Conservation (phyloP, 805 yeast species). For the Lachancea fermentati region DNA sequence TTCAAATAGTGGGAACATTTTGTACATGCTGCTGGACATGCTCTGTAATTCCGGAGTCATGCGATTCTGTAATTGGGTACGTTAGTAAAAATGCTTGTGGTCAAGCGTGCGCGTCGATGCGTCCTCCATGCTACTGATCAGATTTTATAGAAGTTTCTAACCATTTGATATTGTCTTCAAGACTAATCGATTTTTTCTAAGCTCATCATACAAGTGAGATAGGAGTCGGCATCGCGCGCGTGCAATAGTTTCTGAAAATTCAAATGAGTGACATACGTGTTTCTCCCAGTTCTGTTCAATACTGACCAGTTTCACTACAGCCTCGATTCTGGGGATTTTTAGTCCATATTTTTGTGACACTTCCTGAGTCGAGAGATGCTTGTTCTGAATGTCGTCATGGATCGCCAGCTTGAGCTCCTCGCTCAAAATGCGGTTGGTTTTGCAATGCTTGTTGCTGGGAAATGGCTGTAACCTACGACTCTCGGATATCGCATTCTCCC, state of each 20-base stretch:
- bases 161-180: constrained; percentile 61
- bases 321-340: constrained; percentile 83
- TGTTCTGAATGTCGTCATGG: constrained; percentile 46
- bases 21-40: constrained; percentile 59
- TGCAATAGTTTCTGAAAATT: not conserved
- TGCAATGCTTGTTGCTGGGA: constrained; percentile 65
- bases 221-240: not conserved
- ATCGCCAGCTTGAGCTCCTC: constrained; percentile 56
- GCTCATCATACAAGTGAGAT: constrained; percentile 39
- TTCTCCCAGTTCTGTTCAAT: constrained; percentile 60
- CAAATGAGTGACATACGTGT: constrained; percentile 55
- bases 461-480: constrained; percentile 60
- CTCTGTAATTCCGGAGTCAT: constrained; percentile 51
- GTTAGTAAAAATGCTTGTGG: constrained; percentile 37
- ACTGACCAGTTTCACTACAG: constrained; percentile 62
- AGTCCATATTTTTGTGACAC: constrained; percentile 75
- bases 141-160: constrained; percentile 35
- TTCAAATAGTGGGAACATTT: constrained; percentile 73
- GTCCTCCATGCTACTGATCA: too few species aligned
- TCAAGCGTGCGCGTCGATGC: too few species aligned
- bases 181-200: constrained; percentile 61
- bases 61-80: constrained; percentile 34
- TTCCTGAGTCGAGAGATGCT: constrained; percentile 57
- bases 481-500: constrained; percentile 9
- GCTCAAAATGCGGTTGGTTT: constrained; percentile 58